Base-by-base conservation (phyloP, 257 asterid species). In the Solanum bulbocastanum region DNA sequence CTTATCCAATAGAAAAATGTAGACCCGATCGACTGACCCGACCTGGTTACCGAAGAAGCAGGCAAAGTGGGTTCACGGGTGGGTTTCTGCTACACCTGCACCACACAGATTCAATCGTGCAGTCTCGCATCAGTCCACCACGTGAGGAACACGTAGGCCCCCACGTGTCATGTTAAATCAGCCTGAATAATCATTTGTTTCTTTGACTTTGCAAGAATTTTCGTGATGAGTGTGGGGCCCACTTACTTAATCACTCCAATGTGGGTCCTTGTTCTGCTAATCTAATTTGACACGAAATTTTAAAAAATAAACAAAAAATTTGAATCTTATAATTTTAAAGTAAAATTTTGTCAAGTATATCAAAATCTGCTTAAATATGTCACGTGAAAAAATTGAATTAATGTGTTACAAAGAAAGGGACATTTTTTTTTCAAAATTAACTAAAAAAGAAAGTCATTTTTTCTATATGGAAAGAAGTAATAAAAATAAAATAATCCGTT, bases 161-260 rank as follows among this genome's bases (percentile, higher is more conserved):
- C 68, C 85, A 86, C 88, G 89, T 83, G 65, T 25, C 65, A 79
- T 42, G 65, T 79, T 65, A 79, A 42, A 79, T 79, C 65, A 22
- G 1, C 15, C 25, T 42, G 3, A 42, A 15, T 79, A 79, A 79
- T 79, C 84, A 79, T 44, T 79, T 42, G 65, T 6, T 8, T 15
- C 15, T 78, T 79, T 79, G 84, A 79, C 65, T 27, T 44, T 44
- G 39, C 25, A 27, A 44, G 25, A 13, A 25, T 79, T 44, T 42
- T 79, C 15, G 84, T 42, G 65, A 44, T 44, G 25, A 27, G 9
- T 27, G 25, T 42, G 11, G 65, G 37, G 5, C 39, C n/a, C 62
- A 0, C 8, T 4, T 76, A 8, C 62, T 42, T 42, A 25, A 25
- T 25, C 9, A 76, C 83, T 8, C 37, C 6, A 35, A 35, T 10